Evolutionary conservation across 2,329 filamentous ascomycete genomes (phyloP).

Genomic region (Truncatella angustata): DNA sequence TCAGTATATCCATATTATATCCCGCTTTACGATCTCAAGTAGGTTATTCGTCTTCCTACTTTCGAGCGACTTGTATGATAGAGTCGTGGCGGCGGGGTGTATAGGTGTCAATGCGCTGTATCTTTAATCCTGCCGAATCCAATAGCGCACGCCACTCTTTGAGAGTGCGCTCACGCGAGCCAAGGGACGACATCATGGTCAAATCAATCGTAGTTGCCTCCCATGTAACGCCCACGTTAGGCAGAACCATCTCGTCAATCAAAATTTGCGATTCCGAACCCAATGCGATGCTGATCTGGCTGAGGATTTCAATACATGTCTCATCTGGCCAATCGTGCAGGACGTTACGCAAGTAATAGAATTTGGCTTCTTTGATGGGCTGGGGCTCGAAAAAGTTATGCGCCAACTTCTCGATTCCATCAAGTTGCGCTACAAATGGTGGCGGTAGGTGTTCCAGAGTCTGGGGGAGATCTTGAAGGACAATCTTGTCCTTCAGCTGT

Average conservation of each 20-base stretch:
- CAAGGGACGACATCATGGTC: conserved; percentile 16
- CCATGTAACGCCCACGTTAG: conserved; percentile 4
- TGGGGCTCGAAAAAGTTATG: neutral
- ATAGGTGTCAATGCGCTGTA: too few relatives aligned
- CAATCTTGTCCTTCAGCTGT: neutral
- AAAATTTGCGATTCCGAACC: conserved; percentile 14
- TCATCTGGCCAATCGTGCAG: conserved; percentile 16
- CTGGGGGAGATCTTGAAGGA: neutral
- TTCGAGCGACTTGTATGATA: too few relatives aligned
- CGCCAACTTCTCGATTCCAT: neutral
- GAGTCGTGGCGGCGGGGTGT: too few relatives aligned
- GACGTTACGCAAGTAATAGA: conserved; percentile 20
- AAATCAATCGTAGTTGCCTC: conserved; percentile 14
- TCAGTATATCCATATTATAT: too few relatives aligned
- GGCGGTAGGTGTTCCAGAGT: neutral
- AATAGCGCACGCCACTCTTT: conserved; percentile 9
- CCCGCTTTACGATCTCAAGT: too few relatives aligned
- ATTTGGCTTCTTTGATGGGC: conserved; percentile 13
- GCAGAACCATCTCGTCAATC: conserved; percentile 20
- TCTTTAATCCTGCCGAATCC: conserved; percentile 8
- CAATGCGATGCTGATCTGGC: conserved; percentile 14
- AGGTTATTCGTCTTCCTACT: too few relatives aligned
- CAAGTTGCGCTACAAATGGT: neutral
- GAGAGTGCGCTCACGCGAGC: conserved; percentile 15
- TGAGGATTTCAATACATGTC: conserved; percentile 9